phyloP scores from a whole-genome alignment of 805 yeast genomes.

The Wickerhamiella parazyma region DNA sequence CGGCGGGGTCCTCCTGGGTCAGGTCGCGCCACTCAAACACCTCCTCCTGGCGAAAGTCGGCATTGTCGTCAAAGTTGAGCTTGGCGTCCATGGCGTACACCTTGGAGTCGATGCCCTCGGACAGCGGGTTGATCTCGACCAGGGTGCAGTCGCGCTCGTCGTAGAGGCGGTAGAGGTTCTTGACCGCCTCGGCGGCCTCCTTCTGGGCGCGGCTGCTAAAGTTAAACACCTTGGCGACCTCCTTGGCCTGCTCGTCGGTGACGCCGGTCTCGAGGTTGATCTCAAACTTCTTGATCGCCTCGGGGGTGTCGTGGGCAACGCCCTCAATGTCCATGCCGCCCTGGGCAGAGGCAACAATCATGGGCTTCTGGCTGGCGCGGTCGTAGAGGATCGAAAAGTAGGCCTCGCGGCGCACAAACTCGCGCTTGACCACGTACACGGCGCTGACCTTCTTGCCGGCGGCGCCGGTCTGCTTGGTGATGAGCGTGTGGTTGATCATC shows the following conservation, averaged over 20 bases:
- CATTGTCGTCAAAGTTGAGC: conserved; percentile 95
- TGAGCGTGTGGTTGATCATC: conserved; percentile 83
- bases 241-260: conserved; percentile 57
- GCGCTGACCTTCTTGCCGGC: conserved; percentile 96
- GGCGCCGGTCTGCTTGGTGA: conserved; percentile 97
- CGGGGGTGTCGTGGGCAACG: conserved; percentile 84
- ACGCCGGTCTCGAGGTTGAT: conserved; percentile 70
- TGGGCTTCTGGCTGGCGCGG: conserved; percentile 77
- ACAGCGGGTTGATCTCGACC: conserved; percentile 95
- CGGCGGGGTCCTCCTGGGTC: conserved; percentile 96
- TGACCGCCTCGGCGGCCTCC: conserved; percentile 77
- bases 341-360: conserved; percentile 90
- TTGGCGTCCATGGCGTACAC: conserved; percentile 99
- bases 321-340: conserved; percentile 99
- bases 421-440: conserved; percentile 90
- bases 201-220: conserved; percentile 63
- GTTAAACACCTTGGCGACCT: conserved; percentile 70
- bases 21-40: conserved; percentile 94
- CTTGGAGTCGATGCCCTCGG: conserved; percentile 79
- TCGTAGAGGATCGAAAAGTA: conserved; percentile 91
- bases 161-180: conserved; percentile 80
- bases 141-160: conserved; percentile 90
- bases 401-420: conserved; percentile 87
- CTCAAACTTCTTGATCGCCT: conserved; percentile 78
- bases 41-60: conserved; percentile 86